phyloP scores from a whole-genome alignment of 768 basidiomycete genomes.

The Leccinum arenicola region DNA sequence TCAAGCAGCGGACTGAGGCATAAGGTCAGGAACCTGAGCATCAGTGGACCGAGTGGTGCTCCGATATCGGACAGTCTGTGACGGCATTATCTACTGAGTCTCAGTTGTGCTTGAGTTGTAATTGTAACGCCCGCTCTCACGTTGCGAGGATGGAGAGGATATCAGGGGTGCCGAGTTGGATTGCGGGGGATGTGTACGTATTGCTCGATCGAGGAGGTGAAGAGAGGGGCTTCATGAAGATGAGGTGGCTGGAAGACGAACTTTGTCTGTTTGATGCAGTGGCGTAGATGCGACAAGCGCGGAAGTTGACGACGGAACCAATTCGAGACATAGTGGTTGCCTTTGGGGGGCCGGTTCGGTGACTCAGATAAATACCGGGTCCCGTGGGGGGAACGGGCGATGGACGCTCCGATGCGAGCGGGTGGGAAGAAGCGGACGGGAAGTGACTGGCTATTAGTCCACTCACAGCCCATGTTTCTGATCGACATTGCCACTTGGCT shows the following conservation, averaged over 20 bases:
- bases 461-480: background rate
- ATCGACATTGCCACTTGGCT: background rate
- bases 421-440: background rate
- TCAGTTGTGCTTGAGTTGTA: constrained; percentile 9
- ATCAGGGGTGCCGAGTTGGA: constrained; percentile 7
- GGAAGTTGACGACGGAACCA: constrained; percentile 24
- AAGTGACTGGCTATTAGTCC: background rate
- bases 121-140: constrained; percentile 22
- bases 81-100: constrained; percentile 19
- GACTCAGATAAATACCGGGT: constrained; percentile 1
- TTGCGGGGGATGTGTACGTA: background rate
- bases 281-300: constrained; percentile 34
- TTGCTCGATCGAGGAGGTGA: background rate
- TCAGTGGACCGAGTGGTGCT: constrained; percentile 33
- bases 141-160: constrained; percentile 9
- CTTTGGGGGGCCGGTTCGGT: constrained; percentile 17
- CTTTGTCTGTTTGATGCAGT: constrained; percentile 31
- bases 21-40: constrained; percentile 48
- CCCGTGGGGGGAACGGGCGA: background rate
- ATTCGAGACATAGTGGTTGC: constrained; percentile 24
- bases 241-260: constrained; percentile 8
- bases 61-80: constrained; percentile 26
- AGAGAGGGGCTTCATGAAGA: background rate
- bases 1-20: constrained; percentile 40
- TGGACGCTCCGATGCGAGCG: constrained; percentile 15